phyloP scores from a whole-genome alignment of 1,284 basidiomycete species.

The Malassezia pachydermatis region DNA sequence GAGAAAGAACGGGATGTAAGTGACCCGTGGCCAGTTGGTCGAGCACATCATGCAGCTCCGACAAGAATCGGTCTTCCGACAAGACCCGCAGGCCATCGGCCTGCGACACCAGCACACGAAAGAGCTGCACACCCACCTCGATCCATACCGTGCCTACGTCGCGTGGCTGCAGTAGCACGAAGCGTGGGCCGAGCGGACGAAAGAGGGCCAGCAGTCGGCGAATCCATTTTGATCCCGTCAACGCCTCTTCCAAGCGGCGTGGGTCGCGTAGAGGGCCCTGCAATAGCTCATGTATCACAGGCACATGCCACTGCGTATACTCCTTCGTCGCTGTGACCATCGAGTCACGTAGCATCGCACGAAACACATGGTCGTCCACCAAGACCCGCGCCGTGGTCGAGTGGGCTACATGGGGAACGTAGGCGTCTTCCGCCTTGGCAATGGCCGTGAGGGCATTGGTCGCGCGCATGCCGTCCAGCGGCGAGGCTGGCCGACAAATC shows the following conservation, averaged over 20 bases:
- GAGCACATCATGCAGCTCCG: conserved; percentile 76
- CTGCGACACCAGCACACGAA: conserved; percentile 72
- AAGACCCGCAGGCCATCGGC: conserved; percentile 75
- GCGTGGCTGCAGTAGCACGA: conserved; percentile 64
- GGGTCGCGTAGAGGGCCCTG: conserved; percentile 85
- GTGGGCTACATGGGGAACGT: neutral
- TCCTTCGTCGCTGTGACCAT: conserved; percentile 80
- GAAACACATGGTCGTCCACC: conserved; percentile 45
- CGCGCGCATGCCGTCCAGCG: conserved; percentile 63
- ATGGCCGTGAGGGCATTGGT: conserved; percentile 72
- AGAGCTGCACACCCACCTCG: conserved; percentile 56
- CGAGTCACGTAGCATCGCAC: conserved; percentile 33
- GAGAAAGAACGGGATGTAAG: conserved; percentile 68
- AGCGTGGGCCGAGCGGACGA: conserved; percentile 75
- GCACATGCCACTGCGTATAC: conserved; percentile 83
- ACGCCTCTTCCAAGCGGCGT: conserved; percentile 88
- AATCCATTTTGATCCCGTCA: conserved; percentile 78
- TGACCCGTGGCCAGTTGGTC: conserved; percentile 57
- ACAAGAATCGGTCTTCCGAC: conserved; percentile 73
- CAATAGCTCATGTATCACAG: conserved; percentile 73
- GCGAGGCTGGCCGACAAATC: conserved; percentile 59
- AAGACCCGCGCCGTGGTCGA: conserved; percentile 55
- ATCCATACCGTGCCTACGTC: conserved; percentile 50
- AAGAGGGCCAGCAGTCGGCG: conserved; percentile 80
- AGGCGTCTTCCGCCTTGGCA: conserved; percentile 55